Evolutionary conservation across 1,284 basidiomycete species (phyloP).

Genomic region (Fomitopsis betulina): DNA sequence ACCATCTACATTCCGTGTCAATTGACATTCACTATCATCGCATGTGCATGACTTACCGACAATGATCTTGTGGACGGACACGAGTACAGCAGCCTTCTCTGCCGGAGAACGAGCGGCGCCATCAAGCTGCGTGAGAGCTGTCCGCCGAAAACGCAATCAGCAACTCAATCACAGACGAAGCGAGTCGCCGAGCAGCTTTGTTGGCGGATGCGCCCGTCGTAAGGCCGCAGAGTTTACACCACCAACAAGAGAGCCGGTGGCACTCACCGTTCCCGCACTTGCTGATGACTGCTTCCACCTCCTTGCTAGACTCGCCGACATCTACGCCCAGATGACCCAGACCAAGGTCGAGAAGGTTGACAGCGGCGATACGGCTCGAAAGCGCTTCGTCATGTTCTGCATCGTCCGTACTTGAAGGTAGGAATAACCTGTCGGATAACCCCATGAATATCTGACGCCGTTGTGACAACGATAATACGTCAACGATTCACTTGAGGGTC

Average conservation of each 20-base stretch:
- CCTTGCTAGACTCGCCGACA: constrained; percentile 46
- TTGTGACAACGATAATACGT: not conserved
- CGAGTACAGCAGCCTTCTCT: constrained; percentile 77
- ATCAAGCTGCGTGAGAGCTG: constrained; percentile 72
- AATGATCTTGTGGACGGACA: constrained; percentile 79
- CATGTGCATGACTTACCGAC: constrained; percentile 48
- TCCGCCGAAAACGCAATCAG: not conserved
- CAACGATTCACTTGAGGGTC: not conserved
- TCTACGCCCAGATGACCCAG: constrained; percentile 85
- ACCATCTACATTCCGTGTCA: constrained; percentile 49
- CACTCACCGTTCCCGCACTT: constrained; percentile 74
- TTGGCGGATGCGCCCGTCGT: not conserved
- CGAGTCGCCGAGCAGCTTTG: too few relatives aligned
- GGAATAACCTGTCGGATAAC: constrained; percentile 47
- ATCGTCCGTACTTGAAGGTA: constrained; percentile 70
- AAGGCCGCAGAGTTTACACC: not conserved
- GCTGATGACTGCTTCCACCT: constrained; percentile 63
- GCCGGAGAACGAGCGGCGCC: constrained; percentile 59
- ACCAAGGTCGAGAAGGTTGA: constrained; percentile 85
- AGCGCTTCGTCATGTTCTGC: constrained; percentile 84
- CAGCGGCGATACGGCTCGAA: constrained; percentile 81
- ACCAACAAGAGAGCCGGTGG: not conserved
- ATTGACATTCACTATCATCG: not conserved
- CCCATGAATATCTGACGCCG: not conserved
- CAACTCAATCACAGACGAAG: constrained; percentile 5